Evolutionary conservation across 2,329 filamentous ascomycete genomes (phyloP), one percentile per base, ranked within the genome.

Genomic region (Lasiodiplodia sp.): DNA sequence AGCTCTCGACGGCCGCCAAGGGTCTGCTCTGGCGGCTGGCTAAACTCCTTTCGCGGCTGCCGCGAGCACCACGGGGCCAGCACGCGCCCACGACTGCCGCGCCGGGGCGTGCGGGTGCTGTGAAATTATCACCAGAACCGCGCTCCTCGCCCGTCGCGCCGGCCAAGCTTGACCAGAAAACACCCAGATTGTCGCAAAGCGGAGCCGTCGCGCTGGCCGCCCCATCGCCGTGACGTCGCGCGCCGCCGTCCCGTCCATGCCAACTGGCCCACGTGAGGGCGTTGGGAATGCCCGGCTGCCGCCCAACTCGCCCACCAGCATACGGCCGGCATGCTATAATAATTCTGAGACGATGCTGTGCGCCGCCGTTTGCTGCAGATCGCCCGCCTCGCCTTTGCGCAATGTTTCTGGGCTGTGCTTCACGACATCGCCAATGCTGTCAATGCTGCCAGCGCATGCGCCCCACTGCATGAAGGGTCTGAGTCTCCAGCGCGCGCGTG

Each of bases 331-430:
- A 34, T 38, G 47, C 60, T 52, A 64, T 64, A 52, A 64, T 64
- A 52, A 64, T 64, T 47, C 60, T 64, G 60, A 64, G 60, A 64
- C 60, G 60, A 47, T 64, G 60, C 60, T 49, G 60, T 64, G 60
- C 60, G 31, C 60, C 31, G 58, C 58, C 58, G 58, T 63, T 51
- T 51, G 40, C 58, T 47, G 58, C 58, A 64, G 58, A 63, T 63
- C 58, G 58, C 58, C 58, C 58, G 58, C 58, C 58, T 49, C 47
- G 58, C 58, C 40, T 63, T 63, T 63, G 58, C 58, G 58, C 57
- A 62, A 49, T 63, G 58, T 63, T 63, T 49, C 40, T 63, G 58
- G 58, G 58, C 58, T 49, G 58, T 63, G 58, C 58, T 56, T 37
- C 28, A 56, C 28, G 53, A n/a, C 53, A 34, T 63, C 16, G 21